Base-by-base conservation (phyloP, 75 land plant species). In the Selaginella tamariscina region DNA sequence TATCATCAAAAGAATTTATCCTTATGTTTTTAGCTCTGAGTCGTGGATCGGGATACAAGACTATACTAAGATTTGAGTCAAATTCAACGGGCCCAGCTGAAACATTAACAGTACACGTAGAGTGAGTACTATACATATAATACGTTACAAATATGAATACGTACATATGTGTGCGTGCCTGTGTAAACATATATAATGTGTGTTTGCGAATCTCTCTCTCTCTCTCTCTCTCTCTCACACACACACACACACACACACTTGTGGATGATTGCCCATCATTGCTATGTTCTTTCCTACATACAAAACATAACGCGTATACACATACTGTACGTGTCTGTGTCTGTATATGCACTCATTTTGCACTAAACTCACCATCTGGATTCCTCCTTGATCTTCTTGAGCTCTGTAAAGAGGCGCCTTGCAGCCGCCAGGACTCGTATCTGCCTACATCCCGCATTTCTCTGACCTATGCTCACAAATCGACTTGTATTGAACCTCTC, bases 1-100 rank as follows among this genome's bases (percentile, higher is more conserved):
- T 83, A 0, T 94, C 88, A 73, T 87, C 98, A 70, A 89, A 94
- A 2, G 77, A 67, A 30, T 68, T 76, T 49, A 94, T 86, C 2
- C 73, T 56, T 68, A 86, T 94, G 81, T 94, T 94, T 70, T 65
- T 87, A 54, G 79, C 86, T 64, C 98, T 83, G 73, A 94, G 57
- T 57, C 79, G 77, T 21, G 98, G 85, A 56, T 94, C 86, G 13
- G 98, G 98, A 82, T 94, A 94, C 67, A 90, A 78, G 33, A 87
- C 85, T 21, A 94, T 77, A 32, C 69, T 77, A 64, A 89, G 65
- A 5, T 88, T 88, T 56, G 78, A 31, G 27, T 87, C 88, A 66
- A 83, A 94, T 20, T 73, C 65, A 68, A 94, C 49, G 75, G 83
- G 84, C 60, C 70, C 78, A 64, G 82, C 96, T 94, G 77, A 78